These are phyloP conservation scores for Ensete ventricosum DNA, from an alignment of 176 grass and related monocot genomes.

Conservation along the genomic window DNA sequence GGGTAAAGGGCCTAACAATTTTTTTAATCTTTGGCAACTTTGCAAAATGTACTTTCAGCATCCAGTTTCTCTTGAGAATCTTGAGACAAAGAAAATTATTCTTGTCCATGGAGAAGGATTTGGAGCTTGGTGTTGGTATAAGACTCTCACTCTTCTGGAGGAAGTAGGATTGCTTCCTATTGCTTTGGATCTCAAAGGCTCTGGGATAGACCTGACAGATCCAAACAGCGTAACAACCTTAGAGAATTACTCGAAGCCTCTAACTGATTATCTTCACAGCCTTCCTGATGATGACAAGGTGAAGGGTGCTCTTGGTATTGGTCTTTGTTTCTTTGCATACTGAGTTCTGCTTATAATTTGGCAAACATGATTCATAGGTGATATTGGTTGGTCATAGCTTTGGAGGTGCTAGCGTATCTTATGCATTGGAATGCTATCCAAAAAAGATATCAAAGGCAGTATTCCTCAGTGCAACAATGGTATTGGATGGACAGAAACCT, in stretches of 20 bases:
- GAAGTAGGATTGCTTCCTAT: conserved; percentile 77
- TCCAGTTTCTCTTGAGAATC: conserved; percentile 60
- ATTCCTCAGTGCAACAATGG: conserved; percentile 87
- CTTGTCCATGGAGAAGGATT: conserved; percentile 99
- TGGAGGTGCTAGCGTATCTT: conserved; percentile 83
- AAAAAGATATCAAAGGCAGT: conserved; percentile 87
- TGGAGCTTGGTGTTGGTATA: conserved; percentile 99
- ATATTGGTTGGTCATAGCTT: conserved; percentile 93
- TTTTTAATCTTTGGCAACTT: not conserved
- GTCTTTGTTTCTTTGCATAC: not conserved
- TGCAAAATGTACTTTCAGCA: conserved; percentile 33
- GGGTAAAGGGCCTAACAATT: not conserved
- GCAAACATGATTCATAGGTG: conserved; percentile 35
- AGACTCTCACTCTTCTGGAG: conserved; percentile 83
- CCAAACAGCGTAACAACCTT: conserved; percentile 70
- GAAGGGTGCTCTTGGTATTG: conserved; percentile 13
- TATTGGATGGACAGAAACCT: conserved; percentile 79
- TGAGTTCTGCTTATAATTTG: not conserved
- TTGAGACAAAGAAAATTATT: conserved; percentile 88
- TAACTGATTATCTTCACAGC: conserved; percentile 61
- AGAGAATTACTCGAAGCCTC: conserved; percentile 74
- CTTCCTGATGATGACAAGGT: conserved; percentile 40
- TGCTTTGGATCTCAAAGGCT: conserved; percentile 81
- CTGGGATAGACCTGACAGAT: conserved; percentile 79
- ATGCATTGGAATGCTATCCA: conserved; percentile 52